Conservation (phyloP, 257 asterid species). For the Nicotiana obtusifolia region DNA sequence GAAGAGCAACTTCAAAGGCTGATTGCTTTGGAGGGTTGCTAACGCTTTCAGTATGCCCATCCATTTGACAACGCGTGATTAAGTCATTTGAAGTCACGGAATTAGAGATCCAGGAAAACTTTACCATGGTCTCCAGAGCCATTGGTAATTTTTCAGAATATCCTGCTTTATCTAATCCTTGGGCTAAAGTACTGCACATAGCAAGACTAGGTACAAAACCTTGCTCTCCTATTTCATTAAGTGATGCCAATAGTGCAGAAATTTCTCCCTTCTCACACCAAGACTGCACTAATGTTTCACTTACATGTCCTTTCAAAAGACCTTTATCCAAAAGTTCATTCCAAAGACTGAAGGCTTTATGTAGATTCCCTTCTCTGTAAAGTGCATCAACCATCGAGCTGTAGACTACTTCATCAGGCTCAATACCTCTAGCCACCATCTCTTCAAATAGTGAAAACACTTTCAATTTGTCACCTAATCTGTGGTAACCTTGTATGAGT, state of each 20-base stretch:
- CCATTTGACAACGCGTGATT: slow-evolving; percentile 26
- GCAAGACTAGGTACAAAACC: slow-evolving; percentile 55
- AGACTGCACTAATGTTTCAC: slow-evolving; percentile 40
- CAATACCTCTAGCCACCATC: slow-evolving; percentile 51
- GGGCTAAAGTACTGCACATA: slow-evolving; percentile 52
- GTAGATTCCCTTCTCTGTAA: slow-evolving; percentile 48
- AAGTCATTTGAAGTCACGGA: slow-evolving; percentile 41
- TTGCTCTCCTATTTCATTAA: slow-evolving; percentile 48
- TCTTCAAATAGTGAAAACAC: slow-evolving; percentile 57
- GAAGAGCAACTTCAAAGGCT: slow-evolving; percentile 40
- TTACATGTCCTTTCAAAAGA: slow-evolving; percentile 43
- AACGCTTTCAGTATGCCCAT: slow-evolving; percentile 20
- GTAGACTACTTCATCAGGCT: slow-evolving; percentile 67
- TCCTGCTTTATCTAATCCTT: slow-evolving; percentile 59
- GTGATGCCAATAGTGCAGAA: slow-evolving; percentile 39
- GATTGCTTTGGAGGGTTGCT: slow-evolving; percentile 22
- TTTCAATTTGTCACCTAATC: slow-evolving; percentile 51
- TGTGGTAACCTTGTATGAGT: slow-evolving; percentile 66
- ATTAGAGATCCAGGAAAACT: slow-evolving; percentile 57
- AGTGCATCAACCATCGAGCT: slow-evolving; percentile 49
- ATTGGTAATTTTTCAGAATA: slow-evolving; percentile 38
- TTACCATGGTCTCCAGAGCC: slow-evolving; percentile 46
- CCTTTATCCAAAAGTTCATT: slow-evolving; percentile 55
- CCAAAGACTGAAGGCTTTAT: slow-evolving; percentile 55
- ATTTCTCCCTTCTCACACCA: slow-evolving; percentile 47